Conservation (phyloP, 495 filamentous ascomycete species). For the Cladorrhinum samala region DNA sequence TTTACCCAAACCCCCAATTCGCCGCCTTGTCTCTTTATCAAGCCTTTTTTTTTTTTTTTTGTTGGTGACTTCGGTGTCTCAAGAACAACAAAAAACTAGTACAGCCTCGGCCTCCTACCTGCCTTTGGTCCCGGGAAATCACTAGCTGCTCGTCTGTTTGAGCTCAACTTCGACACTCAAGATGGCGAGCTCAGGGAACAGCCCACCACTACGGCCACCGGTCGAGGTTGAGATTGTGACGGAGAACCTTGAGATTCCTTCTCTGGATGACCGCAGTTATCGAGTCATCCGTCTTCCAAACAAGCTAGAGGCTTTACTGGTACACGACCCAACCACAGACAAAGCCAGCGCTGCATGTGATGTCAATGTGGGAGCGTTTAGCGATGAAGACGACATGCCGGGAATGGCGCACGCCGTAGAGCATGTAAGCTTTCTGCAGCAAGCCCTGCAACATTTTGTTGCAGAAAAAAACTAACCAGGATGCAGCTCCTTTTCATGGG, state of each 20-base stretch:
- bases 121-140: not conserved
- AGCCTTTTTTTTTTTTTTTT: not conserved
- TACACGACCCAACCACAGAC: slow-evolving; percentile 93
- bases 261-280: slow-evolving; percentile 82
- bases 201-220: slow-evolving; percentile 22
- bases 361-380: slow-evolving; percentile 94
- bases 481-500: slow-evolving; percentile 92
- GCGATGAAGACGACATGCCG: slow-evolving; percentile 84
- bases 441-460: not conserved
- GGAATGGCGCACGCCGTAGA: slow-evolving; percentile 90
- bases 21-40: not conserved
- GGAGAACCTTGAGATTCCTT: slow-evolving; percentile 77
- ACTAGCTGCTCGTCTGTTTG: not conserved
- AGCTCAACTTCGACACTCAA: slow-evolving; percentile 8
- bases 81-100: too few relatives aligned
- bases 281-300: slow-evolving; percentile 81
- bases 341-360: slow-evolving; percentile 94
- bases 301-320: slow-evolving; percentile 85
- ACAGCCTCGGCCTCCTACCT: not conserved
- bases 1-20: not conserved
- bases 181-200: slow-evolving; percentile 22
- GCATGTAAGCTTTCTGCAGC: slow-evolving; percentile 36
- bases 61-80: not conserved
- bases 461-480: slow-evolving; percentile 20
- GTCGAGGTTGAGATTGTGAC: slow-evolving; percentile 60